Evolutionary conservation across 768 basidiomycete species (phyloP), one percentile per base, ranked within the genome.

Genomic region (Agrocybe pediades): DNA sequence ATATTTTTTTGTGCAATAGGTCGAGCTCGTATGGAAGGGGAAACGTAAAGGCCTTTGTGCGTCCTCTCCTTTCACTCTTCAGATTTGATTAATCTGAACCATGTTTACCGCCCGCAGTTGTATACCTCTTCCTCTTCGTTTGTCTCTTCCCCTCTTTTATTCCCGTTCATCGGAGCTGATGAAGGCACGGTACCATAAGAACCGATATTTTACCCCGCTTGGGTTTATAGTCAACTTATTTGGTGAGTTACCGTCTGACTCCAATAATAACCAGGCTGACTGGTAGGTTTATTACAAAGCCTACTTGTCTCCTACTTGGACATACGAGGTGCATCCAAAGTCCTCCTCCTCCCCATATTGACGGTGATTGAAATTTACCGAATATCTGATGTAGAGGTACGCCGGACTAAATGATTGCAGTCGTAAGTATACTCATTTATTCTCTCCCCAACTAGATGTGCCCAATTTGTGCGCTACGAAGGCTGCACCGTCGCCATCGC

Each of bases 201-300:
- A 86, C 59, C 80, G 85, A 21, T 87, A 87, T 59, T 66, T 86
- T 17, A 85, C 81, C 0, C 85, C 85, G 0, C 67, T 86, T 2
- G 82, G 81, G 0, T 87, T 87, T 61, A 77, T 85, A 16, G 63
- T 86, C 41, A 85, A 86, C 53, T 61, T 85, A 11, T 77, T 69
- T 51, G 81, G 77, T 74, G 60, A 49, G 60, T 43, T 20, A 6
- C 19, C 9, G 26, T 27, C n/a, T 46, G 15, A 8, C 11, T 21
- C 23, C 15, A 15, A 20, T 36, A 17, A 17, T 20, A 17, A 26
- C 17, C 11, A 15, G 19, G 9, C 21, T 36, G 3, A 48, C 4
- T 15, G 24, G 13, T 40, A 27, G 17, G 1, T 53, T 11, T 39
- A 15, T 33, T 1, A 4, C 16, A n/a, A 17, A 78, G 77, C 78